Base-by-base conservation (phyloP, 176 grass and related monocot species). In the Aegilops longissima region DNA sequence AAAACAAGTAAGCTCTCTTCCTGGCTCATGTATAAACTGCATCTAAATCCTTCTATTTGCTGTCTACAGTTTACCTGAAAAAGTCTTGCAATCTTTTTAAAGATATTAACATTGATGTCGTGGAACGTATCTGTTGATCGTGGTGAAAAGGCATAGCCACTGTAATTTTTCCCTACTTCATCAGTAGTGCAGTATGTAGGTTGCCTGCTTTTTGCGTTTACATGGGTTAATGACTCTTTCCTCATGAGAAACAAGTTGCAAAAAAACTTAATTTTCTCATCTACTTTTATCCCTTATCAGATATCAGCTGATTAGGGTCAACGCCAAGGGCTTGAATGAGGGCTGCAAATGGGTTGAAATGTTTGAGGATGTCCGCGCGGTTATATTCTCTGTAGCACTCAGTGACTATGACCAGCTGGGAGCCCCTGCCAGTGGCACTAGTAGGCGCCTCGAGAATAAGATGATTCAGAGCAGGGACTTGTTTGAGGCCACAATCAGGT, bases 291-390 rank as follows among this genome's bases (percentile, higher is more conserved):
- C 54, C 30, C 35, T 8, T 33, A 68, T 66, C 87, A 98, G 97
- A 84, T 96, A 94, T 86, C 97, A 96, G 87, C 84, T 98, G 71
- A 98, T 96, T 47, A 88, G 94, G 75, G 90, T 96, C 71, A 98
- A 88, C 1, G 88, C 82, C 44, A 96, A 96, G 90, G 97, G 97
- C 69, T 91, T 98, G 71, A 94, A 81, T 27, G 84, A 98, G 61
- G 94, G 97, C 56, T 98, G 97, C 79, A 98, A 98, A 76, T 98
- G 94, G 97, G 94, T 98, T 23, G 97, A 98, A 80, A 98, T 98
- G 97, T 98, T 98, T 78, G 96, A 98, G 83, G 97, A 98, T 87
- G 97, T 98, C 31, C 82, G 88, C 12, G 81, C 89, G 49, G 94
- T 98, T 59, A 96, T 98, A 77, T 98, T 98, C 88, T 96, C 88